Evolutionary conservation across 805 yeast species (phyloP).

Genomic region (Pichia thaimueangensis): DNA sequence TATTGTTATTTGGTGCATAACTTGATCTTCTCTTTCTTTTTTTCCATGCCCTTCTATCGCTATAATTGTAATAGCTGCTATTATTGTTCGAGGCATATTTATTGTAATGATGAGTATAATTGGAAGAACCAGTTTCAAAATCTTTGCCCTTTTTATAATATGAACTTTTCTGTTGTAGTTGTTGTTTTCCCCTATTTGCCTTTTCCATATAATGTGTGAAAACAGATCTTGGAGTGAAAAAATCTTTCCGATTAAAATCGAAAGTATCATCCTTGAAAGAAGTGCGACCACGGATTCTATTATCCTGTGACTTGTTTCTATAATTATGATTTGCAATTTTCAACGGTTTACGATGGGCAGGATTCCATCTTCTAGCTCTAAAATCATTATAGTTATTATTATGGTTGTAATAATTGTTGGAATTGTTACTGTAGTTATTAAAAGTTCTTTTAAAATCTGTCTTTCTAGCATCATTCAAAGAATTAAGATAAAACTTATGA

Average conservation of each 20-base stretch:
- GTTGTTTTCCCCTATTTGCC: constrained; percentile 31
- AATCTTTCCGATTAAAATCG: constrained; percentile 58
- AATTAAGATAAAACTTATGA: constrained; percentile 3
- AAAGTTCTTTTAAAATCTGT: neutral
- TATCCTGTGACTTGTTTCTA: constrained; percentile 19
- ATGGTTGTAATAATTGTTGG: neutral
- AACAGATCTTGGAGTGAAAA: constrained; percentile 72
- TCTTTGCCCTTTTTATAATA: constrained; percentile 9
- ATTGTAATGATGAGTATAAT: constrained; percentile 10
- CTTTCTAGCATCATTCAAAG: neutral
- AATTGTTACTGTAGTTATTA: neutral
- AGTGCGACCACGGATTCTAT: constrained; percentile 17
- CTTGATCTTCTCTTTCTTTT: constrained; percentile 24
- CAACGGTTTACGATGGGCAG: constrained; percentile 25
- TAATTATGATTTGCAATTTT: constrained; percentile 23
- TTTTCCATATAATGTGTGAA: constrained; percentile 67
- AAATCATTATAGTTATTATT: constrained; percentile 2
- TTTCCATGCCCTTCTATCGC: constrained; percentile 25
- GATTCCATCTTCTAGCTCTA: constrained; percentile 16
- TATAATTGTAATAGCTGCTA: constrained; percentile 11
- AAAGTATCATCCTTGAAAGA: constrained; percentile 16
- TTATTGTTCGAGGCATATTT: constrained; percentile 4
- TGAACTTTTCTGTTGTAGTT: constrained; percentile 11
- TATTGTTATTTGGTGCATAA: constrained; percentile 13
- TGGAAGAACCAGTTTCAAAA: constrained; percentile 2